Base-by-base conservation (phyloP, 306 rosid genomes). In the Pterocarpus santalinus region DNA sequence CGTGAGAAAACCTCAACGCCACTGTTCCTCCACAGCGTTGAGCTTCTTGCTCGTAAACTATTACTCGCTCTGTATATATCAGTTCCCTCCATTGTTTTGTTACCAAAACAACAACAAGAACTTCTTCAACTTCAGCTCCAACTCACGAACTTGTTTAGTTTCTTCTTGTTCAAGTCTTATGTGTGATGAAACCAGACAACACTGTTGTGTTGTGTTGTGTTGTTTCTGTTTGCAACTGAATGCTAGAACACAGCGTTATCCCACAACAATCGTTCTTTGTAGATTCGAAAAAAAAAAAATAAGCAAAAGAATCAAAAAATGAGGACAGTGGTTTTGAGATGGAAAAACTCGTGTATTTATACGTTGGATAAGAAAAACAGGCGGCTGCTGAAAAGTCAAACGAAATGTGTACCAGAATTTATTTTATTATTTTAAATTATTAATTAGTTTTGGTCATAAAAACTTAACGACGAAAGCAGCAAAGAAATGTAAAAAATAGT, bases 11-110 rank as follows among this genome's bases (percentile, higher is more conserved):
- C 82, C 22, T 90, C 94, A 16, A 58, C 73, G 6, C 75, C 79
- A 70, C 69, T 82, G 86, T 79, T 80, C 78, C 88, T 90, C 94
- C 97, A 90, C 9, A 49, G 56, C 0, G 90, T 61, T 0, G 92
- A 79, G 67, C 81, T 83, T 58, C 88, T n/a, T 1, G 49, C 74
- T 67, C 89, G 7, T 16, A 81, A 56, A 46, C 87, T 86, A 44
- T 61, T 86, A 63, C 79, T 72, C 0, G 87, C 89, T 75, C 77
- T 56, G 47, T 86, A 84, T 76, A 89, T 57, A 65, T 88, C 87
- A 53, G 69, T 84, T 33, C 83, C 80, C 30, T 90, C 94, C 94
- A 90, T 88, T 46, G 71, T 64, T 53, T n/a, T 62, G 60, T 30
- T 4, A 30, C 1, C 14, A 64, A 67, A 63, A 10, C 17, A 83